Evolutionary conservation across 1,139 yeast genomes (phyloP).

Genomic region (Magnusiomyces magnusii): DNA sequence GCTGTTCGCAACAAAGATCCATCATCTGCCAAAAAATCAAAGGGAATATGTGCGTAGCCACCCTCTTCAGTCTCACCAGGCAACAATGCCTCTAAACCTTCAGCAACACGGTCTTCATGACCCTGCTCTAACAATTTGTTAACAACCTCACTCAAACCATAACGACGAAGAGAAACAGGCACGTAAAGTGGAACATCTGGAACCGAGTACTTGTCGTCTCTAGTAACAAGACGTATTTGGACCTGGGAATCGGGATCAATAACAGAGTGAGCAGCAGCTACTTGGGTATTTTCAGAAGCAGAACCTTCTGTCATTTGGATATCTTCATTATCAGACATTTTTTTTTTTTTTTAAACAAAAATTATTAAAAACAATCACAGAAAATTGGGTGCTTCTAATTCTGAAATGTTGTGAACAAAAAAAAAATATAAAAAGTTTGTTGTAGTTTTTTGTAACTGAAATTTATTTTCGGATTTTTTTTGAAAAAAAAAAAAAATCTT

Average conservation of each 20-base stretch:
- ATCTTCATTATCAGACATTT: neutral
- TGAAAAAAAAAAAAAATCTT: slow-evolving; percentile 2
- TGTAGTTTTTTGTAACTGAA: neutral
- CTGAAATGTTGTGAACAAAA: no score
- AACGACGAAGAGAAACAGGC: slow-evolving; percentile 78
- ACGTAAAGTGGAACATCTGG: slow-evolving; percentile 71
- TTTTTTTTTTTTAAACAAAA: neutral
- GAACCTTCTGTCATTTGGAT: neutral
- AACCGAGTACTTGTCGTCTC: slow-evolving; percentile 72
- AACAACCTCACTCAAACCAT: slow-evolving; percentile 89
- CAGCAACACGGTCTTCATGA: slow-evolving; percentile 6
- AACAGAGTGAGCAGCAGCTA: neutral
- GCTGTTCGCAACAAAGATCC: slow-evolving; percentile 64
- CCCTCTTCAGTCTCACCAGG: slow-evolving; percentile 21
- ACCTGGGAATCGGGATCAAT: slow-evolving; percentile 38
- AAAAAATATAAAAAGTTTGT: no score
- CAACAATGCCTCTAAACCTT: slow-evolving; percentile 1
- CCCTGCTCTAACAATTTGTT: slow-evolving; percentile 60
- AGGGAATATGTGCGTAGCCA: slow-evolving; percentile 58
- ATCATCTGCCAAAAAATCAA: slow-evolving; percentile 78
- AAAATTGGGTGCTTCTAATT: no score
- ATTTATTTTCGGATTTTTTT: no score
- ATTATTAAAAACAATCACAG: no score
- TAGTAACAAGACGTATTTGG: slow-evolving; percentile 75
- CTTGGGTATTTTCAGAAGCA: neutral